These are phyloP conservation scores for Magnolia kwangsiensis DNA, from an alignment of 164 flowering plant species.

Conservation along the genomic window DNA sequence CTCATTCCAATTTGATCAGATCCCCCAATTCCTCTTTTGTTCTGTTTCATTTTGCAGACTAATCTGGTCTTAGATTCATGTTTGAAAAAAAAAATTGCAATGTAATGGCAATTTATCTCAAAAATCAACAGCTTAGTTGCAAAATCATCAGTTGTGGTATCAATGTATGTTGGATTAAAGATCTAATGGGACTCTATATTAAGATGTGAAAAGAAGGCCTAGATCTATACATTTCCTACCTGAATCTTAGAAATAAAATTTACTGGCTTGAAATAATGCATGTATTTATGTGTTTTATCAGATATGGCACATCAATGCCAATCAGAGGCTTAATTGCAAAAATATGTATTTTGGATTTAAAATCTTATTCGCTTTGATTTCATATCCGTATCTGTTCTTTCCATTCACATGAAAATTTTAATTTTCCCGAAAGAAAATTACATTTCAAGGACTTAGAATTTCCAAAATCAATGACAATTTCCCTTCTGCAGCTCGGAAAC, in stretches of 20 bases:
- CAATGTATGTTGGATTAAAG: not conserved
- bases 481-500: constrained; percentile 73
- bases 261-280: too few relatives aligned
- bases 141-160: not conserved
- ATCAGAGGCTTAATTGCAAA: not conserved
- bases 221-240: not conserved
- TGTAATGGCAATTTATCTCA: too few relatives aligned
- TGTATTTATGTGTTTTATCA: not conserved
- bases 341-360: not conserved
- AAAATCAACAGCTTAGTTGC: not conserved
- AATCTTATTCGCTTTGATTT: not conserved
- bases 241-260: not conserved
- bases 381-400: not conserved
- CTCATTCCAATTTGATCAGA: not conserved
- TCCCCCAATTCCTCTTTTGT: not conserved
- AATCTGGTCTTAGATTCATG: not conserved
- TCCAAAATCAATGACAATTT: constrained; percentile 1
- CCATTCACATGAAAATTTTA: not conserved
- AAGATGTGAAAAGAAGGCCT: not conserved
- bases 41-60: not conserved
- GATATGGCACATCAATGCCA: not conserved
- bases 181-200: not conserved
- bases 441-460: not conserved
- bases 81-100: not conserved
- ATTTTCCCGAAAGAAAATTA: too few relatives aligned